Evolutionary conservation across 2,329 filamentous ascomycete species (phyloP), one percentile per base, ranked within the genome.

Genomic region (Phoma sp.): DNA sequence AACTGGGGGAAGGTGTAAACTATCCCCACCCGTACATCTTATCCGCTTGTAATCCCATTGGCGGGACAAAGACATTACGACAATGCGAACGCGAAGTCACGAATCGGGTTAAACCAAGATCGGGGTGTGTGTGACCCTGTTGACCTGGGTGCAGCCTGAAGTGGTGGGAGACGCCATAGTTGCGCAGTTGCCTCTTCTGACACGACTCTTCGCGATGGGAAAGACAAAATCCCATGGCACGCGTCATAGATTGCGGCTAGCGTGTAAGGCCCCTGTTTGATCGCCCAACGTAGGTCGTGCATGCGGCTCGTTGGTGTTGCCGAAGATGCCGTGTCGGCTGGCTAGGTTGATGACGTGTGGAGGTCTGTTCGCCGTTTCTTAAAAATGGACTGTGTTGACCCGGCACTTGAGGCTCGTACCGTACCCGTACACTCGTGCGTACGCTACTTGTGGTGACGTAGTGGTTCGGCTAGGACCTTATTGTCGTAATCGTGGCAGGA

Each of bases 211-310:
- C 32, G 42, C 23, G 23, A 46, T 29, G 10, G 32, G 4, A 29
- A 32, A 37, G 26, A 18, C 14, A 23, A 39, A 38, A 37, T 23
- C 20, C 32, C 45, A 18, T n/a, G 29, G 36, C 23, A 40, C 36
- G 38, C 47, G 30, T 50, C 47, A 50, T 50, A 14, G 47, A 50
- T 36, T 17, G 26, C 15, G 12, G 14, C 1, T 25, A 2, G 18
- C 33, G 12, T 21, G 43, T 14, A 5, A 36, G 15, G 36, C 36
- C 39, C 45, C 20, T 48, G 45, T 5, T 7, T 33, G 21, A 25
- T 25, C 17, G 14, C 10, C 18, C 12, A 20, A 25, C 23, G 23
- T 25, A 9, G 23, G 5, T 5, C 5, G 5, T 25, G 5, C 23
- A 9, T 25, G 23, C 23, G 23, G 23, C 23, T 5, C 23, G 28